Base-by-base conservation (phyloP, 306 rosid species). In the Quillaja saponaria region DNA sequence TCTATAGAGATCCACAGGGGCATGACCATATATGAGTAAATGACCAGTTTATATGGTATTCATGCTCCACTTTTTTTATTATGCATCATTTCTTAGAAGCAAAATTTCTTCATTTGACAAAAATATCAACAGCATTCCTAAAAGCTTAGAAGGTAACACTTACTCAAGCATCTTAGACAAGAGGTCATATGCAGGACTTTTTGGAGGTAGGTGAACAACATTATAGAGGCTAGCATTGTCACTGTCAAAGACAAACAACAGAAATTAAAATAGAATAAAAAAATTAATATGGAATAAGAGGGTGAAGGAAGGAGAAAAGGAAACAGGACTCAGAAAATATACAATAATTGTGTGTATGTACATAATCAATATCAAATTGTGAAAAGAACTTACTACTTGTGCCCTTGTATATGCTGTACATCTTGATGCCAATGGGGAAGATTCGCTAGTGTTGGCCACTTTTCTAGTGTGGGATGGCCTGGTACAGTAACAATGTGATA, bases 141-240 rank as follows among this genome's bases (percentile, higher is more conserved):
- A 57, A 59, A 60, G 55, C 47, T 53, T 33, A 41, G 69, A 73
- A 67, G 71, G 73, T 41, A 79, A 41, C 80, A 84, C 96, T 75
- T 86, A 91, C 98, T 91, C 98, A 0, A 91, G 96, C 98, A 91
- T 91, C 90, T 74, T 91, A 60, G 98, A 86, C 63, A 91, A 74
- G 54, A 91, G 98, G 75, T 88, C 98, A 62, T 68, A 91, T 48
- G 96, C 92, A 69, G 87, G 87, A 81, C 87, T 81, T 78, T 91
- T 91, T 28, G 82, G 80, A 74, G 84, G 18, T 64, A 88, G 88
- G 72, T 82, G 95, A n/a, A 91, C 96, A 60, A 88, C 76, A 71
- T 62, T 65, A 69, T 73, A 40, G 25, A 91, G 90, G 59, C 82
- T 88, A 74, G 82, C 65, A 71, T 74, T 91, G 58, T 91, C 98